Evolutionary conservation across 176 grass and related monocot genomes (phyloP), one percentile per base, ranked within the genome.

Genomic region (Elymus sibiricus): DNA sequence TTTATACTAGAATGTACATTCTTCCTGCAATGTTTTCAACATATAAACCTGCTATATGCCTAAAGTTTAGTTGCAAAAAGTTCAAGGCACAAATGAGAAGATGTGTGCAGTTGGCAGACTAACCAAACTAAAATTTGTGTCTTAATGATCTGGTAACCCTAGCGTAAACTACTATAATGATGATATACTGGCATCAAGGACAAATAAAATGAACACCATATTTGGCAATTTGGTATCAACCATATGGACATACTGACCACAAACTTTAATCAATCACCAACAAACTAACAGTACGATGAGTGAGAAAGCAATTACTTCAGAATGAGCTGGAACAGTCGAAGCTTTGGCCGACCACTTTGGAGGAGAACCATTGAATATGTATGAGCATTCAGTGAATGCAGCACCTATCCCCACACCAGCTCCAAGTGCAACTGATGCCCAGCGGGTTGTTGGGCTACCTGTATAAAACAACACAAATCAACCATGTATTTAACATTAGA

Each of bases 311-410:
- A 51, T 90, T 92, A 97, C 94, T 78, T 81, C 87, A 84, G 79
- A 83, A 75, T 90, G 79, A 60, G 76, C 55, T 79, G 80, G 51
- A 61, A 81, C 24, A 29, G 64, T 72, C 32, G 87, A 84, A 77
- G 94, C 80, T 51, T 99, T 88, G 24, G 90, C 78, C 16, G 90
- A 82, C 84, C 65, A 88, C 84, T 98, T 98, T 44, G 91, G 86
- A 85, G 93, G 87, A 94, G 87, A 88, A 26, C 83, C 87, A 89
- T 91, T 88, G 84, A 98, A 92, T 65, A 95, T 77, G 76, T 95
- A 98, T 4, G 96, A 98, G 58, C 93, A 92, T 83, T 98, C 93
- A 9, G 90, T 92, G 74, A 94, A 98, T n/a, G 96, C 96, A 27
- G 93, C 86, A 24, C 96, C 96, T 88, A 95, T 88, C 25, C 96